Percentiles rank a stretch among this genome's conserved stretches.
These are phyloP conservation scores for Hemisphaericaspora xylofermentans DNA, from an alignment of 1,139 yeast species.

Conservation along the genomic window DNA sequence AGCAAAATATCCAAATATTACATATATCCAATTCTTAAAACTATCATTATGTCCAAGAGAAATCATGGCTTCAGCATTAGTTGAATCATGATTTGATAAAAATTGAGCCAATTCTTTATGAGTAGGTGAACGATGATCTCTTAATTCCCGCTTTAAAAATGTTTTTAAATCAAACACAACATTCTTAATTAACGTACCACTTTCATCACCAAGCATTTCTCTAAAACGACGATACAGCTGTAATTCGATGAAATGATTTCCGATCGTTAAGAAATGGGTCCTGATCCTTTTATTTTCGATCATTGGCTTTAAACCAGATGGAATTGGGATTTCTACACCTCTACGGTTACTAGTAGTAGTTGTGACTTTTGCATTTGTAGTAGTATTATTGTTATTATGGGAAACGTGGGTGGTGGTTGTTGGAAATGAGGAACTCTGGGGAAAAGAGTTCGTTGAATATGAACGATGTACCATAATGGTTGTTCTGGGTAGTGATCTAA, in stretches of 20 bases:
- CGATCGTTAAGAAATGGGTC: conserved; percentile 35
- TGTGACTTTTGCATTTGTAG: too few relatives aligned
- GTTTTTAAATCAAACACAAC: conserved; percentile 38
- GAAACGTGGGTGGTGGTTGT: too few relatives aligned
- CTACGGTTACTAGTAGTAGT: too few relatives aligned
- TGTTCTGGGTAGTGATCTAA: too few relatives aligned
- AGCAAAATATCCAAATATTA: conserved; percentile 37
- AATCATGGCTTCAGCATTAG: conserved; percentile 13
- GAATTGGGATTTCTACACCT: too few relatives aligned
- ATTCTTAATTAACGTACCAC: conserved; percentile 38
- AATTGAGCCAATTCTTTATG: conserved; percentile 27
- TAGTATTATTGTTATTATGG: neutral
- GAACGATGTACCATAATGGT: too few relatives aligned
- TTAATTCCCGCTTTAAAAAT: conserved; percentile 34
- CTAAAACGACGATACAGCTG: conserved; percentile 37
- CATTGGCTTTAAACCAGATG: conserved; percentile 12
- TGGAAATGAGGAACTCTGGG: too few relatives aligned
- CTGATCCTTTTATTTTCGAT: conserved; percentile 14
- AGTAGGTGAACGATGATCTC: conserved; percentile 16
- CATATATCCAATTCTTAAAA: conserved; percentile 33
- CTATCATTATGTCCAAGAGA: conserved; percentile 17
- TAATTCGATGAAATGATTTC: conserved; percentile 37
- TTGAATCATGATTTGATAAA: conserved; percentile 16
- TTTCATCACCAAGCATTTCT: conserved; percentile 28
- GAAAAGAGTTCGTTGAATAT: too few relatives aligned